phyloP scores from a whole-genome alignment of 129 eudicot genomes.

The Centrapalus pauciflorus region DNA sequence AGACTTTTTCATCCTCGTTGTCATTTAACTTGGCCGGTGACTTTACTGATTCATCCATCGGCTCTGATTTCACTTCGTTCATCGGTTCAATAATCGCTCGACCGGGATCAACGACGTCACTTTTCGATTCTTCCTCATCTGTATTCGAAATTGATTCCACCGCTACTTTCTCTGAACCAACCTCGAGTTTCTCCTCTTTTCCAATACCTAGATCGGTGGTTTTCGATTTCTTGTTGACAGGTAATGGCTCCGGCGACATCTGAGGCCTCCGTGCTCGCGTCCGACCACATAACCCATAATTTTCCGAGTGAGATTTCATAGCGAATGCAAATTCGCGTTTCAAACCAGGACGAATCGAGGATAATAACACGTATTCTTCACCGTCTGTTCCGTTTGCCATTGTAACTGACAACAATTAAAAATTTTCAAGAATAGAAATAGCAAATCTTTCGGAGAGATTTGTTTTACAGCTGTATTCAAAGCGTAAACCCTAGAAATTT shows the following conservation, averaged over 20 bases:
- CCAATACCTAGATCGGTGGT: conserved; percentile 4
- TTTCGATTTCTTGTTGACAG: conserved; percentile 21
- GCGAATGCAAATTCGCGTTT: conserved; percentile 56
- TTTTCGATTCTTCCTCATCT: conserved; percentile 28
- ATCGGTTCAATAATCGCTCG: conserved; percentile 25
- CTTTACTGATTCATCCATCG: conserved; percentile 6
- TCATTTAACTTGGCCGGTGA: conserved; percentile 9
- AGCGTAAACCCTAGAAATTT: conserved; percentile 21
- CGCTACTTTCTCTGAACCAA: conserved; percentile 1
- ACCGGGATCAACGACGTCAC: conserved; percentile 29
- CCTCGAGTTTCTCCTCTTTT: conserved; percentile 13
- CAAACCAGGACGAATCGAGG: conserved; percentile 39
- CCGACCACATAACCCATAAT: conserved; percentile 30
- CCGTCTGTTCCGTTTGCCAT: conserved; percentile 36
- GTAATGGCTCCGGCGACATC: conserved; percentile 17
- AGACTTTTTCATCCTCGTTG: conserved; percentile 11
- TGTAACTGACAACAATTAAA: conserved; percentile 7
- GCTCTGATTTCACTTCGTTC: conserved; percentile 21
- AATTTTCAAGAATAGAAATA: conserved; percentile 13
- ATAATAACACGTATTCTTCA: conserved; percentile 37
- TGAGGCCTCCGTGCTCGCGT: conserved; percentile 27
- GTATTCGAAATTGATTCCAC: conserved; percentile 6
- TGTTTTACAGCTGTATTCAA: conserved; percentile 31
- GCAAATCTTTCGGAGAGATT: conserved; percentile 36
- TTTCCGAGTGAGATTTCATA: conserved; percentile 40